Base-by-base conservation (phyloP, 352 stramenopile species). In the Pythium pectinolyticum region DNA sequence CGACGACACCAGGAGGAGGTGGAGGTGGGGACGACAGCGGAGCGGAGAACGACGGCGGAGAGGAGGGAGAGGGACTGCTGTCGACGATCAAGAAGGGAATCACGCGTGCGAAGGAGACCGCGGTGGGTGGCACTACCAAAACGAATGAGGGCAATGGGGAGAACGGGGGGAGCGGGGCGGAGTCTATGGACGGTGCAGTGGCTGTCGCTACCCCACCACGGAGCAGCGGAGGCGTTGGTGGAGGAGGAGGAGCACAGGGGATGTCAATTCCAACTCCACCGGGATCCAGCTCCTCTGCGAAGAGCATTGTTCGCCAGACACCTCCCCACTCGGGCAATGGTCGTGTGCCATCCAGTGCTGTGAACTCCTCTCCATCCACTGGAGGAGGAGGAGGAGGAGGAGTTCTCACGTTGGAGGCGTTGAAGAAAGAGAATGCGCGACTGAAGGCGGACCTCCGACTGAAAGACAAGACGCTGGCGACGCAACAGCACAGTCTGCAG, bases 381-480 rank as follows among this genome's bases (percentile, higher is more conserved):
- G 40, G 27, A n/a, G 30, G 20, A 39, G 15, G 37, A 3, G 24
- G 5, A 31, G 24, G 20, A 11, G 11, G 35, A 14, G 40, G 43
- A n/a, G 3, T 57, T 43, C 31, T 63, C 57, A 22, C n/a, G n/a
- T 17, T 52, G 5, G 59, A 69, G 31, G 37, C 48, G 19, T 48
- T 81, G 25, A 66, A 82, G 2, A 91, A 91, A 46, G 83, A 94
- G 41, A 70, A 89, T 27, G 30, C 54, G 20, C 73, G 70, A 14
- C 34, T 86, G 28, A 84, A 80, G 41, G 64, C 66, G 0, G 86
- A 94, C 15, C 60, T 90, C 32, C 68, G 75, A 0, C 27, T 77
- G 8, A 89, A 87, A 52, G 86, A 94, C 14, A 89, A 88, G 47
- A 68, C 78, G 30, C 56, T 93, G 9, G 66, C 55, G 34, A 80